Percentiles rank a stretch among this genome's conserved stretches.
Evolutionary conservation across 2,329 filamentous ascomycete species (phyloP).

Genomic region (Penicillium sp.): DNA sequence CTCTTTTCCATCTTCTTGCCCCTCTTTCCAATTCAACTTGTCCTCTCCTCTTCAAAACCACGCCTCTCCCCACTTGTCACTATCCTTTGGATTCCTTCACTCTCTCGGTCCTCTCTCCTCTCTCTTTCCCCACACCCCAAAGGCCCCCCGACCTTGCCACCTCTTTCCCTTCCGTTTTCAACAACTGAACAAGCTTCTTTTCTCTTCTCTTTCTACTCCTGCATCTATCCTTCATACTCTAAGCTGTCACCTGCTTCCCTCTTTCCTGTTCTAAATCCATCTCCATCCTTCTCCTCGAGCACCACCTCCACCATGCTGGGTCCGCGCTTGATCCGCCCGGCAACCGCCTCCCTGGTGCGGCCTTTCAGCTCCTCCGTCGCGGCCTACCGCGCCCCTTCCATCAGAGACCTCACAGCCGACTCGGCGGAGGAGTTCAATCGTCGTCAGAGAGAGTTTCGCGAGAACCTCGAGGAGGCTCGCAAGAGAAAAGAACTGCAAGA

Average conservation of each 20-base stretch:
- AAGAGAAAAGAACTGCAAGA: conserved; percentile 80
- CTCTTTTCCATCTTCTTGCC: conserved; percentile 13
- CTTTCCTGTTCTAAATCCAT: conserved; percentile 11
- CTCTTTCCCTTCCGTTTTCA: conserved; percentile 16
- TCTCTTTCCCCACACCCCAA: conserved; percentile 14
- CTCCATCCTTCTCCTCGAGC: conserved; percentile 4
- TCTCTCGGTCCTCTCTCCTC: not conserved
- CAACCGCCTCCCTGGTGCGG: conserved; percentile 56
- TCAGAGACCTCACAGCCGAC: conserved; percentile 81
- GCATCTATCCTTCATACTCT: not conserved
- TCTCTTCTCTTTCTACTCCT: not conserved
- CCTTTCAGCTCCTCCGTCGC: conserved; percentile 64
- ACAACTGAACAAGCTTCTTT: not conserved
- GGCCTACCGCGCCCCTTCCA: conserved; percentile 68
- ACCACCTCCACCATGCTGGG: conserved; percentile 47
- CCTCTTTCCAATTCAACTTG: conserved; percentile 7
- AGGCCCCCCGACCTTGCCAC: conserved; percentile 9
- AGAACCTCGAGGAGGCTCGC: conserved; percentile 76
- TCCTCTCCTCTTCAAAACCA: conserved; percentile 11
- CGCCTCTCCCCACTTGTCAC: conserved; percentile 6
- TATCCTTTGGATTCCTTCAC: not conserved
- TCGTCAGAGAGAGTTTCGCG: conserved; percentile 85
- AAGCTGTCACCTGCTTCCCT: not conserved
- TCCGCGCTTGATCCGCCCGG: conserved; percentile 57
- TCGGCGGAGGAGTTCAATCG: conserved; percentile 77